A percentile compares a stretch with the other conserved stretches of the same genome.
phyloP scores from a whole-genome alignment of 2,329 filamentous ascomycete species.

The Colletotrichum eleusines region DNA sequence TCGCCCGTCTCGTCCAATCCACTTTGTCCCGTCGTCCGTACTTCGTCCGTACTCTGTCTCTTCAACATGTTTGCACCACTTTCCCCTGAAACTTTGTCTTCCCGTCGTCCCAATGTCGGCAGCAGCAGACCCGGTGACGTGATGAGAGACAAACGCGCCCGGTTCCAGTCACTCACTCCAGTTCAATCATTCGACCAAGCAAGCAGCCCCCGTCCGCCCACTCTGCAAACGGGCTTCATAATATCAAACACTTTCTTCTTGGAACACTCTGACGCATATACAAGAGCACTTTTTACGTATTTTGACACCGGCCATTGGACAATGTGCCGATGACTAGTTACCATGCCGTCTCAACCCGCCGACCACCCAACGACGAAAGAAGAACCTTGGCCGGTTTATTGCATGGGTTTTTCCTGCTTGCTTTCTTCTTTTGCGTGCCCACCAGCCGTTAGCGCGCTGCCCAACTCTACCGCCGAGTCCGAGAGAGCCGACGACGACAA shows the following conservation, averaged over 20 bases:
- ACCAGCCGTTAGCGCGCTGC: constrained; percentile 5
- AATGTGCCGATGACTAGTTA: constrained; percentile 15
- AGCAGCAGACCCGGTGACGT: constrained; percentile 24
- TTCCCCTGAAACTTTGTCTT: background rate
- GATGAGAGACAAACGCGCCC: constrained; percentile 18
- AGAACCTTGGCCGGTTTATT: background rate
- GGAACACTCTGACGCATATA: background rate
- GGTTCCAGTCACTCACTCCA: background rate
- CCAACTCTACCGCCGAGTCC: background rate
- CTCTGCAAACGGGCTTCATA: background rate
- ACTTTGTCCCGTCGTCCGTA: constrained; percentile 11
- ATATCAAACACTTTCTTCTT: constrained; percentile 27
- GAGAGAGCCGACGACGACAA: background rate
- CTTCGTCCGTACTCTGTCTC: constrained; percentile 1
- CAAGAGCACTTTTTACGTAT: constrained; percentile 32
- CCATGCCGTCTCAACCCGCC: constrained; percentile 7
- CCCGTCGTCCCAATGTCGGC: constrained; percentile 10
- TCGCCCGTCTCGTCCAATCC: constrained; percentile 2
- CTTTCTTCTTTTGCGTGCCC: background rate
- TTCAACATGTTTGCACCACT: constrained; percentile 2
- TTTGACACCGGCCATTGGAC: constrained; percentile 11
- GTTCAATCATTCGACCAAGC: no score
- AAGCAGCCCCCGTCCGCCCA: background rate
- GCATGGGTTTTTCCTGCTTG: background rate
- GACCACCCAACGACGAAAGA: background rate